Evolutionary conservation across 176 grass and related monocot species (phyloP), one percentile per base, ranked within the genome.

Genomic region (Saccharum spontaneum): DNA sequence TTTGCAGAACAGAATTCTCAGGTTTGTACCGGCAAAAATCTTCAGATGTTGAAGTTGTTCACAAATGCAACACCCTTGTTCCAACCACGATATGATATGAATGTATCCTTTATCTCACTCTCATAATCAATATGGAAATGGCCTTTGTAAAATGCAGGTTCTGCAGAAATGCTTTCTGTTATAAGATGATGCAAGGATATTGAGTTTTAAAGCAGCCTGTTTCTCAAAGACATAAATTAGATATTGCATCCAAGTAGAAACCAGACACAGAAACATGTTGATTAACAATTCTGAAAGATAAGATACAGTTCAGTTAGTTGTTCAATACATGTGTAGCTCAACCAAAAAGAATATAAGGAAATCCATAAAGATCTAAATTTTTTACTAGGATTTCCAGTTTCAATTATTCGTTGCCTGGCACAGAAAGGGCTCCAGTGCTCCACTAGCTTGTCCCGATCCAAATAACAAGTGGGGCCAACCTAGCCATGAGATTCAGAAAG

Each of bases 61-160:
- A 98, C 91, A 87, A 98, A 95, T 81, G 89, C 92, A 73, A 95
- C 74, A 50, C 95, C 95, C 84, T 98, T 98, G 76, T 91, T 98
- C 91, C 90, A 98, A 77, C 95, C 92, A 85, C 76, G 85, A 79
- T 91, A 98, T 67, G 95, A 95, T 86, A 98, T 87, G 82, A 95
- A 98, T 78, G 95, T 98, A 85, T 98, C 95, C 73, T 95, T 95
- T 52, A 87, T 77, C 46, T 73, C 75, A 67, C 33, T 85, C 33
- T 59, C 46, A 7, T 82, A 77, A 54, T 86, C 71, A 77, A 98
- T 85, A 67, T 79, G 52, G 74, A 98, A 90, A 91, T 83, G 86
- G 8, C 90, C 95, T 88, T 88, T 73, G 65, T 93, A 98, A 79
- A 95, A 90, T 83, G 68, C 71, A 82, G 92, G 92, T 60, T 5